phyloP scores from a whole-genome alignment of 2,329 filamentous ascomycete genomes.

The Cyphellophora attinorum region DNA sequence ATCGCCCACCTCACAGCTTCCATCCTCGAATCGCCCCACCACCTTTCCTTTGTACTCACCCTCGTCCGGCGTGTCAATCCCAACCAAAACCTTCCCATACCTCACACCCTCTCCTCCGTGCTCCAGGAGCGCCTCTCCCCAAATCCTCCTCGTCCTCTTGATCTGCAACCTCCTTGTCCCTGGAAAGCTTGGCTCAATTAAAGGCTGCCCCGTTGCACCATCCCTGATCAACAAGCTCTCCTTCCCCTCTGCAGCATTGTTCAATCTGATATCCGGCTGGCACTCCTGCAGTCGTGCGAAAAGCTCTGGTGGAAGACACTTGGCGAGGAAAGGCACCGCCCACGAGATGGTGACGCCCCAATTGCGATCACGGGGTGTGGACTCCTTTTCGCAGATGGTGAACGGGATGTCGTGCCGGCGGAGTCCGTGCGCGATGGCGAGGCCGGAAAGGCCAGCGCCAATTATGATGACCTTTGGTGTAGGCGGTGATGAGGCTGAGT shows the following conservation, averaged over 20 bases:
- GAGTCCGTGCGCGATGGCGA: conserved; percentile 10
- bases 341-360: conserved; percentile 21
- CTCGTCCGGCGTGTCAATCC: conserved; percentile 8
- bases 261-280: conserved; percentile 26
- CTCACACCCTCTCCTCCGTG: conserved; percentile 7
- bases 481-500: too few relatives aligned
- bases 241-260: conserved; percentile 8
- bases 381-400: conserved; percentile 13
- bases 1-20: conserved; percentile 12
- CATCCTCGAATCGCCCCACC: conserved; percentile 14
- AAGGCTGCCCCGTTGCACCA: conserved; percentile 18
- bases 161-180: conserved; percentile 27
- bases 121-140: conserved; percentile 23
- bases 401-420: conserved; percentile 13
- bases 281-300: conserved; percentile 21
- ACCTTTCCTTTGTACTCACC: conserved; percentile 9
- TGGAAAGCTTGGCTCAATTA: conserved; percentile 18
- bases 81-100: conserved; percentile 12
- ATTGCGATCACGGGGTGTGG: conserved; percentile 12
- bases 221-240: conserved; percentile 15
- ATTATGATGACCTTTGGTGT: conserved; percentile 6
- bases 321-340: conserved; percentile 26
- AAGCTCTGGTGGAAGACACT: conserved; percentile 26
- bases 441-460: conserved; percentile 8
- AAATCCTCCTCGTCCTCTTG: conserved; percentile 24